These are phyloP conservation scores for Lentinula boryana DNA, from an alignment of 768 basidiomycete genomes.

Conservation along the genomic window DNA sequence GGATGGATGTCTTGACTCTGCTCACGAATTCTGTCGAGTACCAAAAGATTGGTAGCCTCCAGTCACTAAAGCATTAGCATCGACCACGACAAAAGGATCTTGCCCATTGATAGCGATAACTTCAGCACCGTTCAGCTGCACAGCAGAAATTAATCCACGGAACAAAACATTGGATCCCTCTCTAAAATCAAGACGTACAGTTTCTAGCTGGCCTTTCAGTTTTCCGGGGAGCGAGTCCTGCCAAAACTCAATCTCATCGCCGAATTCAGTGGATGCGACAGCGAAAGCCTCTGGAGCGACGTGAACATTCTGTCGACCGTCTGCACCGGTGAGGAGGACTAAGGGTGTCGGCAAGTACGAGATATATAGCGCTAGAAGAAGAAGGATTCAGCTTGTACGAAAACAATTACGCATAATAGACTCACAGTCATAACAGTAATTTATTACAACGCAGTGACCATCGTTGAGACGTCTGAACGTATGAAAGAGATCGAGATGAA, in stretches of 20 bases:
- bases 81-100: conserved; percentile 44
- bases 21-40: conserved; percentile 43
- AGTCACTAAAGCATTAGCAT: conserved; percentile 43
- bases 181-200: not conserved
- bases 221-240: conserved; percentile 41
- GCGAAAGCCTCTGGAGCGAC: conserved; percentile 50
- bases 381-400: not conserved
- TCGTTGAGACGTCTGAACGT: conserved; percentile 52
- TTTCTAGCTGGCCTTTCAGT: conserved; percentile 31
- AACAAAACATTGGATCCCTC: not conserved
- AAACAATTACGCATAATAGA: not conserved
- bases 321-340: conserved; percentile 36
- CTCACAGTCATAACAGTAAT: conserved; percentile 49
- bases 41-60: conserved; percentile 49
- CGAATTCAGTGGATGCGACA: conserved; percentile 44
- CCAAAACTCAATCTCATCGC: conserved; percentile 48
- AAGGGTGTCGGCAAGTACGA: conserved; percentile 47
- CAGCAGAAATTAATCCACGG: not conserved
- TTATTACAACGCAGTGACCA: conserved; percentile 52
- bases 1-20: not conserved
- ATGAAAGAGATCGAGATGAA: conserved; percentile 49
- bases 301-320: conserved; percentile 41
- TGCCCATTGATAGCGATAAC: conserved; percentile 47
- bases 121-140: conserved; percentile 39
- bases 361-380: conserved; percentile 30